These are phyloP conservation scores for Mycena rosella DNA, from an alignment of 768 basidiomycete species.

Conservation along the genomic window DNA sequence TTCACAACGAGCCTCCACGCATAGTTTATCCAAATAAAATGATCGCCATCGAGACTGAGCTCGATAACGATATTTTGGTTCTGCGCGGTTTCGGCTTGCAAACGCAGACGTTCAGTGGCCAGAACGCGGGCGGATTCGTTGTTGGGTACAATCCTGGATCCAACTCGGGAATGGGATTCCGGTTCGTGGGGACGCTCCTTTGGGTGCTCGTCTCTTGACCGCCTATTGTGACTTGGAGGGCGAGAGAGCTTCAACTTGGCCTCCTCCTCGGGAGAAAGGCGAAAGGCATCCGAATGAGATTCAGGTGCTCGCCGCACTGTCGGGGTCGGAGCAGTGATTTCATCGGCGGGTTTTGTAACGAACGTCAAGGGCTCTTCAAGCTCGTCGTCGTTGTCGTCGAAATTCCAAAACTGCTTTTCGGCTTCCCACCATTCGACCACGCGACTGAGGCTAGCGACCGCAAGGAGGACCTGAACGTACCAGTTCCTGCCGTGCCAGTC, in stretches of 20 bases:
- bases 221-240: conserved; percentile 64
- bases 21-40: conserved; percentile 96
- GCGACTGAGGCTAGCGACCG: conserved; percentile 94
- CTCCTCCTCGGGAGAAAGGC: conserved; percentile 67
- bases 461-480: conserved; percentile 97
- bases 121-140: conserved; percentile 86
- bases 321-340: conserved; percentile 51
- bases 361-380: conserved; percentile 93
- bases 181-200: conserved; percentile 57
- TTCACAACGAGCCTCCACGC: conserved; percentile 94
- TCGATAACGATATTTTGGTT: conserved; percentile 97
- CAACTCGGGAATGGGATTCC: conserved; percentile 49
- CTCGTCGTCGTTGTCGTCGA: conserved; percentile 92
- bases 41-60: conserved; percentile 92
- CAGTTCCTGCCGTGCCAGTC: conserved; percentile 98
- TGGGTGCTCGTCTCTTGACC: conserved; percentile 69
- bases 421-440: conserved; percentile 99
- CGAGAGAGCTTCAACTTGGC: conserved; percentile 62
- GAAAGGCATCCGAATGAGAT: conserved; percentile 59
- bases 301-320: conserved; percentile 55
- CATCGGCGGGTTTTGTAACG: conserved; percentile 90
- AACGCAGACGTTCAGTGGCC: conserved; percentile 87
- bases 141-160: conserved; percentile 67
- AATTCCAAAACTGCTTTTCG: conserved; percentile 99
- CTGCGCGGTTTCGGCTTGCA: conserved; percentile 95